Percentiles rank a stretch among this genome's conserved stretches.
These are phyloP conservation scores for Galerina sulciceps DNA, from an alignment of 768 basidiomycete species.

Conservation along the genomic window DNA sequence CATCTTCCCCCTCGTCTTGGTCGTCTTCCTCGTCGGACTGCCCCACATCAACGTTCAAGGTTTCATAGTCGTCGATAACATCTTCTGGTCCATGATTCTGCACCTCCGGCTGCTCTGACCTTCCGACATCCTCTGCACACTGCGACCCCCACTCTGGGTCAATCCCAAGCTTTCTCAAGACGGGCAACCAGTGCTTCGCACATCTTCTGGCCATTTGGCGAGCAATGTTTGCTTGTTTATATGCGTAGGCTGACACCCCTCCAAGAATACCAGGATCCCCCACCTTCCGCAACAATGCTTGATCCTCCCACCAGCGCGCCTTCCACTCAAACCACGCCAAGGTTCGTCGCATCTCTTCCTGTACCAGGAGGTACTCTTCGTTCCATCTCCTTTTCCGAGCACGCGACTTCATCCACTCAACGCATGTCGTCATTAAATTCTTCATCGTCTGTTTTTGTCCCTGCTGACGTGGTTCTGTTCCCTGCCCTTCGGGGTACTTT, in stretches of 20 bases:
- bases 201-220: neutral
- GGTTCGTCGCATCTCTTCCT: constrained; percentile 8
- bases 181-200: neutral
- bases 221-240: neutral
- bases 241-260: neutral
- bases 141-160: neutral
- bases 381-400: constrained; percentile 1
- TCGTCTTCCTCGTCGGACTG: neutral
- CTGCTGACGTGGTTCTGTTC: neutral
- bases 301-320: neutral
- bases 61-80: too few species aligned
- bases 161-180: neutral
- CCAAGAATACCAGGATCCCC: neutral
- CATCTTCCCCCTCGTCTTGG: neutral
- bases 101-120: too few species aligned
- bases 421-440: constrained; percentile 13
- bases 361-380: constrained; percentile 9
- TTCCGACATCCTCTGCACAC: too few species aligned
- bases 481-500: neutral
- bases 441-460: neutral
- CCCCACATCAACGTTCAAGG: too few species aligned
- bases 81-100: too few species aligned
- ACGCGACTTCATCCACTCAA: constrained; percentile 10
- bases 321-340: constrained; percentile 6
- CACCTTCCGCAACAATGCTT: neutral